Conservation (phyloP, 345 rosid genomes). For the Eucalyptus pauciflora region DNA sequence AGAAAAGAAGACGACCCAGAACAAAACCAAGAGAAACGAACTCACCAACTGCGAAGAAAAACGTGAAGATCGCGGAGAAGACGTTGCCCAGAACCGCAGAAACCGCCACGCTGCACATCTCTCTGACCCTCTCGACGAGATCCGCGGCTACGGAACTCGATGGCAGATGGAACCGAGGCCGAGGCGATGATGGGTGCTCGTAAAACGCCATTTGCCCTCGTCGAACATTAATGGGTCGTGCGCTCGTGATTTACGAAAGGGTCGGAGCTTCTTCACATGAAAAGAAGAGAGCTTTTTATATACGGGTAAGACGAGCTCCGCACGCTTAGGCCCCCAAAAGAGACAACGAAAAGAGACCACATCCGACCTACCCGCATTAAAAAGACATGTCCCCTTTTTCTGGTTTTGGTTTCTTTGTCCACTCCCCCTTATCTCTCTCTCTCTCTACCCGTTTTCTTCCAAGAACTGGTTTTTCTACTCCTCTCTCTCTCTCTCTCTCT, state of each 20-base stretch:
- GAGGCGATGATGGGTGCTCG: slow-evolving; percentile 33
- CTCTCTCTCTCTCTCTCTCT: background rate
- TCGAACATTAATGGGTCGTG: background rate
- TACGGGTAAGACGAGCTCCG: background rate
- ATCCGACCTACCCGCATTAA: slow-evolving; percentile 7
- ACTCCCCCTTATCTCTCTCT: background rate
- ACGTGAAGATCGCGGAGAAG: slow-evolving; percentile 89
- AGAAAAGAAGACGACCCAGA: background rate
- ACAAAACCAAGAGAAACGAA: background rate
- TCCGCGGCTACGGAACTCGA: slow-evolving; percentile 25
- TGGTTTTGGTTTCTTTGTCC: background rate
- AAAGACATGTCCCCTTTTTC: background rate
- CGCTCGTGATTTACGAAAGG: background rate
- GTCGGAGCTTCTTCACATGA: background rate
- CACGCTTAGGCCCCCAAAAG: background rate
- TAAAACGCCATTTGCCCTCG: slow-evolving; percentile 37
- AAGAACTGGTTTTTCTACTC: background rate
- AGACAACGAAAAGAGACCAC: background rate
- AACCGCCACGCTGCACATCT: slow-evolving; percentile 51
- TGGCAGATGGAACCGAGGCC: slow-evolving; percentile 33
- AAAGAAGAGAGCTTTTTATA: background rate
- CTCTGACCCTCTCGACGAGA: slow-evolving; percentile 51
- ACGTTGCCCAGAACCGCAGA: slow-evolving; percentile 78
- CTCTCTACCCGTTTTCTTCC: background rate
- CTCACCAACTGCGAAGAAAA: slow-evolving; percentile 93